Base-by-base conservation (phyloP, 2,329 filamentous ascomycete species). In the Lasiodiplodia hormozganensis region DNA sequence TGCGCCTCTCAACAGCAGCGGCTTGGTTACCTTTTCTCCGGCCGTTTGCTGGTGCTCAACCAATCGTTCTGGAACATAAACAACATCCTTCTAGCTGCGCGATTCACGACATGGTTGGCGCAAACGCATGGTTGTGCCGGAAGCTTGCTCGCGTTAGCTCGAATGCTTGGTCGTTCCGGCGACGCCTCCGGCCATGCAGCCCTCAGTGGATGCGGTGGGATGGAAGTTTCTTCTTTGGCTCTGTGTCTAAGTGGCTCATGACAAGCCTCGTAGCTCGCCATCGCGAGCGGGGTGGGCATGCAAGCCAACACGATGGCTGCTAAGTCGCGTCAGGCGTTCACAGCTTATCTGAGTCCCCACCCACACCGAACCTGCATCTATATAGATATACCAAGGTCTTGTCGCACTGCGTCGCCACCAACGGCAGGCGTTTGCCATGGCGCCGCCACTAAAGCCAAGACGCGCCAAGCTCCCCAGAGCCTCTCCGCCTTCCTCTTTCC, bases 401-500 rank as follows among this genome's bases (percentile, higher is more conserved):
- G 65, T 60, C 65, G 53, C 21, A 36, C 52, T 25, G 12, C 49
- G 25, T 52, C n/a, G 40, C 28, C 65, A 60, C 60, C 60, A 64
- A 64, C 60, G 60, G 60, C 18, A 64, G 47, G 47, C 43, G 8
- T 52, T 52, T 34, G 53, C 54, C 53, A 67, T 28, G 40, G 31
- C 40, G 54, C 56, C 54, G 54, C 65, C 54, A 60, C 56, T 28
- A 18, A 31, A 67, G 65, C 65, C 65, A 67, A 67, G 65, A 34
- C 21, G 31, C 28, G 65, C 65, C 65, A 67, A 67, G 65, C 36
- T 52, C 43, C 43, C 65, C 40, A 51, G 31, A 34, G 40, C 21
- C 53, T 58, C 31, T 60, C 54, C 31, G 65, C 65, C 65, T 67
- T 57, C 65, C 65, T 67, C 43, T 67, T 67, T 58, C 65, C 56